Evolutionary conservation across 1,139 yeast genomes (phyloP), one percentile per base, ranked within the genome.

Genomic region (Protomyces pachydermus): DNA sequence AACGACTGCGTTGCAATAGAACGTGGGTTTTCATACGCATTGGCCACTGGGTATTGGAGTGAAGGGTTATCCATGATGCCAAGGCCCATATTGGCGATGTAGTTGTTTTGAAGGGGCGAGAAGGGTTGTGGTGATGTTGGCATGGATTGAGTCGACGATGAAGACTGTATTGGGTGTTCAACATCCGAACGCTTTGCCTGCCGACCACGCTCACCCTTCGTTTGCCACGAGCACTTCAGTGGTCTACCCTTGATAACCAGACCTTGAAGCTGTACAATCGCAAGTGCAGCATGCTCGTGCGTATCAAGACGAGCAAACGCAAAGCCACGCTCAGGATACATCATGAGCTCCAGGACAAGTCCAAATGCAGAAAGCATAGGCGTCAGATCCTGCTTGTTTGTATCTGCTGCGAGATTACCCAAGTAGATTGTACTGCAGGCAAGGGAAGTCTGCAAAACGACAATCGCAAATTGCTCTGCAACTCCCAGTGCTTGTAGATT

Each of bases 201-300:
- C 8, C 16, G 8, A 14, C 16, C 16, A 38, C 42, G 42, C 14
- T 38, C 42, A 12, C 8, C 16, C 8, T 38, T 38, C 16, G 18
- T 38, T 38, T 38, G 48, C 48, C 97, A 90, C 38, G 95, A 95
- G 71, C 91, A 85, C 73, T 86, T 86, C 72, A 90, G 77, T 38
- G 88, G 86, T 73, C 96, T 81, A 28, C 96, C 96, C 73, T 87
- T 85, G 68, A 90, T 77, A 65, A 81, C 81, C 70, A 83, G 82
- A n/a, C 95, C 95, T 23, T 85, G 82, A 68, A 90, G 78, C 71
- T 88, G 93, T 34, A 87, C 87, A 71, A 90, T 89, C 62, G 96
- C 95, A 74, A 88, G 78, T 1, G 96, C 95, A 3, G 97, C 97
- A 68, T 89, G 80, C 71, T 89, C 96, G 74, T 90, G 97, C 55